phyloP scores from a whole-genome alignment of 805 yeast genomes.

The Zygosaccharomyces gambellarensis region DNA sequence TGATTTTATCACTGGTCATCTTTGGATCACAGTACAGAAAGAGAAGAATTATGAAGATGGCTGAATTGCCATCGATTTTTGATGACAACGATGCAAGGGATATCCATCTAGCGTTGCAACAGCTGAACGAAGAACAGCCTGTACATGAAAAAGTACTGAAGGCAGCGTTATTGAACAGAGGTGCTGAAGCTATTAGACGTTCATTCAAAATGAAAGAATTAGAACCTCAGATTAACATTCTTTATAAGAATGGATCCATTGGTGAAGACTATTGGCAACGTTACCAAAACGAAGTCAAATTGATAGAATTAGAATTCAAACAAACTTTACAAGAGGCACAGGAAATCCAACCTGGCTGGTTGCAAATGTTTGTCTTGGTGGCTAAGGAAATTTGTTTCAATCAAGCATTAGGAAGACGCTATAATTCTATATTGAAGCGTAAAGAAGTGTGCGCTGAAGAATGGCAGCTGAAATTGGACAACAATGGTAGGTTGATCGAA shows the following conservation, averaged over 20 bases:
- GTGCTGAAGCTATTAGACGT: constrained; percentile 85
- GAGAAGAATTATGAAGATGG: constrained; percentile 45
- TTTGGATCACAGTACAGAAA: constrained; percentile 70
- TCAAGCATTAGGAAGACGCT: constrained; percentile 82
- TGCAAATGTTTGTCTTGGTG: constrained; percentile 64
- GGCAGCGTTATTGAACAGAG: constrained; percentile 61
- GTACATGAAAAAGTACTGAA: constrained; percentile 76
- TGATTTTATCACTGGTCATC: constrained; percentile 58
- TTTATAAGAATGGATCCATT: constrained; percentile 83
- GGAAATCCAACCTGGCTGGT: constrained; percentile 71
- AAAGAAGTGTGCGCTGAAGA: constrained; percentile 31
- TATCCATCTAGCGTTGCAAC: constrained; percentile 55
- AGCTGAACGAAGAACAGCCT: constrained; percentile 37
- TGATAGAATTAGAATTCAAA: constrained; percentile 76
- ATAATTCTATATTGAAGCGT: constrained; percentile 38
- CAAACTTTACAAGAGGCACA: constrained; percentile 76
- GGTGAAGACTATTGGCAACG: constrained; percentile 87
- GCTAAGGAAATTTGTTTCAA: constrained; percentile 90
- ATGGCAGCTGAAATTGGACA: constrained; percentile 31
- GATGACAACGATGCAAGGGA: constrained; percentile 61
- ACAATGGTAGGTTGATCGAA: constrained; percentile 27
- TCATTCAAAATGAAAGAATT: constrained; percentile 76
- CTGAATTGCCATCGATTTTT: constrained; percentile 67
- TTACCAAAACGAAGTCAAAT: constrained; percentile 67
- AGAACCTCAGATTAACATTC: constrained; percentile 59